Base-by-base conservation (phyloP, 306 rosid species). In the Prunus padus region DNA sequence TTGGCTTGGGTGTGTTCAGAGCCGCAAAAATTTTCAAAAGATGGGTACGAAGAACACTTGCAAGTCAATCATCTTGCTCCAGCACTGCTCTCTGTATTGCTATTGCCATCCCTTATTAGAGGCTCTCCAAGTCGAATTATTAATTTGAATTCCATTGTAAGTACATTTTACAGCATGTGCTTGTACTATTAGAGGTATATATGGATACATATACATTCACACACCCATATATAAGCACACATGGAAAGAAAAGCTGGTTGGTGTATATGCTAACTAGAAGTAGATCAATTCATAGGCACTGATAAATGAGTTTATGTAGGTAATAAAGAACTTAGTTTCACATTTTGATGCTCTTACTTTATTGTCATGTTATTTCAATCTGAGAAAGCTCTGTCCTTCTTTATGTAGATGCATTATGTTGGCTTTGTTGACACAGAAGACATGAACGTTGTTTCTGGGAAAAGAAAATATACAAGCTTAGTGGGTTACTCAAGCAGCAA, bases 51-150 rank as follows among this genome's bases (percentile, higher is more conserved):
- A 84, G 90, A 90, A 81, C 99, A 96, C 89, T 76, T 92, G 90
- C 99, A 96, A 92, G 99, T 96, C 78, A 96, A 96, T 82, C 99
- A 96, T 84, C 89, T 96, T 61, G 99, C 93, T 69, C 98, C 99
- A 46, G 92, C 98, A 60, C 80, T 96, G 90, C 97, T 96, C 77
- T 90, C 97, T 15, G 25, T 90, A 75, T 93, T 96, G 85, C 97
- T 95, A 68, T 85, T 95, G 90, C 99, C 97, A 80, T 92, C 99
- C 77, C 99, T 95, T 68, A 63, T 94, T 73, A 87, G 89, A 87
- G 98, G 96, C 54, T 90, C 97, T 83, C 96, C 98, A 42, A 90
- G 98, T 88, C 96, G 98, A 68, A 89, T 95, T 76, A 85, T 95
- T 77, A 92, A 95, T 73, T 74, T 95, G 88, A 95, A 95, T 74